Conservation (phyloP, 768 basidiomycete genomes). For the Boletus rubroflammeus region DNA sequence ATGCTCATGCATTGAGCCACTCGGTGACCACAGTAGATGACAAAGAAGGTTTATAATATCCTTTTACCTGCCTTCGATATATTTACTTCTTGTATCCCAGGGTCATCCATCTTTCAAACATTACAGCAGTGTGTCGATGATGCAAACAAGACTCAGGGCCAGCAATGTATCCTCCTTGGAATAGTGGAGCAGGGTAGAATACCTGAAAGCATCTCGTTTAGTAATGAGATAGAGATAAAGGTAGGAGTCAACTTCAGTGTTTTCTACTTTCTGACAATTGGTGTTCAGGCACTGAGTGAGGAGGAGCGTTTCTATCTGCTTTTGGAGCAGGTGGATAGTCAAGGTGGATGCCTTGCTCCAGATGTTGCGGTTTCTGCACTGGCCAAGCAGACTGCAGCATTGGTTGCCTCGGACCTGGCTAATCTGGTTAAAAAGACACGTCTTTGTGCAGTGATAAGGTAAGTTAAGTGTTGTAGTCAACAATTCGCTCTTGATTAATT, state of each 20-base stretch:
- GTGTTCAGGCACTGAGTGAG: slow-evolving; percentile 74
- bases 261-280: neutral
- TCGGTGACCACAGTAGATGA: slow-evolving; percentile 57
- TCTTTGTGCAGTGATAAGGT: slow-evolving; percentile 39
- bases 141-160: slow-evolving; percentile 57
- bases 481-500: neutral
- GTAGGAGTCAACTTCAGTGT: slow-evolving; percentile 35
- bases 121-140: slow-evolving; percentile 61
- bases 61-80: neutral
- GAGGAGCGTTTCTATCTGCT: slow-evolving; percentile 65
- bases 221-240: slow-evolving; percentile 77
- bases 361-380: slow-evolving; percentile 75
- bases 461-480: neutral
- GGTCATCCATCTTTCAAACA: slow-evolving; percentile 50
- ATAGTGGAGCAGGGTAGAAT: slow-evolving; percentile 66
- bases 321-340: slow-evolving; percentile 35
- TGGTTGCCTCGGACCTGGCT: slow-evolving; percentile 77
- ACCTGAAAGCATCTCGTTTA: slow-evolving; percentile 70
- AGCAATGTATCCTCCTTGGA: slow-evolving; percentile 73
- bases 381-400: slow-evolving; percentile 86
- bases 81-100: slow-evolving; percentile 34
- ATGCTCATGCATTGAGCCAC: slow-evolving; percentile 75
- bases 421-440: slow-evolving; percentile 63
- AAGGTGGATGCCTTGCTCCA: slow-evolving; percentile 46
- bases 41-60: slow-evolving; percentile 45